Base-by-base conservation (phyloP, 2,329 filamentous ascomycete species). In the Clonostachys rhizophaga region DNA sequence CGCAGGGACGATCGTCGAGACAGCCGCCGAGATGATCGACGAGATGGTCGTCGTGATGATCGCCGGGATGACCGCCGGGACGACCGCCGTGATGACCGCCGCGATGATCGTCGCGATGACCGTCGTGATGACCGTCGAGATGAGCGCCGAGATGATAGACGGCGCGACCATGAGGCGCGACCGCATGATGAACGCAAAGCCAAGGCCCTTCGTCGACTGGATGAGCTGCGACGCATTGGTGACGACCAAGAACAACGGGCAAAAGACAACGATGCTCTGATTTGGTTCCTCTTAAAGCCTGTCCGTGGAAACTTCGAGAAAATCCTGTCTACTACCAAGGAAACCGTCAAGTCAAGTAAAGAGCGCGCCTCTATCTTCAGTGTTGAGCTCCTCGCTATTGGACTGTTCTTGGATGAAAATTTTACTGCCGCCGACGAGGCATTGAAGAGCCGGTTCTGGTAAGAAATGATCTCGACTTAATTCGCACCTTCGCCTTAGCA, bases 281-380 rank as follows among this genome's bases (percentile, higher is more conserved):
- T 75, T 18, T 73, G 70, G 70, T 71, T 66, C 49, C 57, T 77
- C 36, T 61, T 85, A 49, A 78, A 79, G 50, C 80, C 81, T 13
- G 78, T 86, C 30, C 73, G 73, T 43, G 74, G 78, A 50, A 83
- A 80, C 50, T 76, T 87, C 44, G 74, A 78, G 52, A 72, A 70
- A 30, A 78, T 86, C 46, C 70, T 78, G 46, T 76, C 74, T 45
- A 83, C 82, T 5, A 86, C 79, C 3, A 79, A 78, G 53, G 81
- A 82, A 54, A 76, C 76, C 44, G 78, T 84, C 51, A 81, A 80
- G 47, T 80, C 77, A 30, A 78, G 79, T 55, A 82, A 84, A 53
- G 75, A 79, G 45, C 75, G 84, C 41, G 76, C 84, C 18, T 75
- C 71, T 56, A 75, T 83, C 40, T 78, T 86, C 58, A 83, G 83